Evolutionary conservation across 306 rosid species (phyloP).

Genomic region (Betula pendula): DNA sequence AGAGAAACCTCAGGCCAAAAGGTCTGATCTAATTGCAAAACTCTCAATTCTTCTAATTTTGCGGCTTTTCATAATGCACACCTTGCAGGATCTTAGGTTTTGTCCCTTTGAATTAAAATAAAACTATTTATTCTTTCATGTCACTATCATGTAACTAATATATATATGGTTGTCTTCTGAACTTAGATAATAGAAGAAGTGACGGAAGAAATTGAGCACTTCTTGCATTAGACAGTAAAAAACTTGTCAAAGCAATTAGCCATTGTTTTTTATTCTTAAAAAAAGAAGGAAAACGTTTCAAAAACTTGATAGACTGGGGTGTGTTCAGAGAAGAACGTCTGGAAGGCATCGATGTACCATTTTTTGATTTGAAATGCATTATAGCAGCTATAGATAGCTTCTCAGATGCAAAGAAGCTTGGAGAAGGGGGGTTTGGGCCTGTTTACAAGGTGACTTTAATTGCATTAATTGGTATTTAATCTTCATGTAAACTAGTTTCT

Average conservation of each 20-base stretch:
- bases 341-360: conserved; percentile 39
- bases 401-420: conserved; percentile 49
- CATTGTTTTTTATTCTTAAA: too few relatives aligned
- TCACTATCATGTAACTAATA: not conserved
- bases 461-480: not conserved
- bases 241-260: too few relatives aligned
- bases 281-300: conserved; percentile 16
- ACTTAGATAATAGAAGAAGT: conserved; percentile 17
- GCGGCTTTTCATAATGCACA: conserved; percentile 3
- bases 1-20: too few relatives aligned
- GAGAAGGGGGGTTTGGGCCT: conserved; percentile 64
- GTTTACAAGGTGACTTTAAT: conserved; percentile 44
- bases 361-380: conserved; percentile 30
- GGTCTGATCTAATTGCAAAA: too few relatives aligned
- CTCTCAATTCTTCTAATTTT: not conserved
- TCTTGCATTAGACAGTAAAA: conserved; percentile 19
- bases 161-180: not conserved
- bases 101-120: not conserved
- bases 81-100: not conserved
- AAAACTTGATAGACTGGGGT: conserved; percentile 27
- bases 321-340: conserved; percentile 32
- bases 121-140: not conserved
- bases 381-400: conserved; percentile 45
- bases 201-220: not conserved
- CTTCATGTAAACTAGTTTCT: not conserved